These are phyloP conservation scores for Cytospora piceae DNA, from an alignment of 2,329 filamentous ascomycete species.

Conservation along the genomic window DNA sequence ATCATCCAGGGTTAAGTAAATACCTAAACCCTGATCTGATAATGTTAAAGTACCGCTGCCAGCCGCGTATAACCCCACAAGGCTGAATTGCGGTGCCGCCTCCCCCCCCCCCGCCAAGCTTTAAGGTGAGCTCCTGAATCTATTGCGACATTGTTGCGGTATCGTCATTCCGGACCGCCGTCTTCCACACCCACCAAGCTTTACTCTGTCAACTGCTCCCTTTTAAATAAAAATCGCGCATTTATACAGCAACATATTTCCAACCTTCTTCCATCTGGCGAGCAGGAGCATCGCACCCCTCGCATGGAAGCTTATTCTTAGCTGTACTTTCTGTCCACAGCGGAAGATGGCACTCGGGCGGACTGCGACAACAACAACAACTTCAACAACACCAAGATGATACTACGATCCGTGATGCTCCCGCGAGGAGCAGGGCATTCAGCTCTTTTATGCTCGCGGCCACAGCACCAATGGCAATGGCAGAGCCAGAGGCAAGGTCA, in stretches of 20 bases:
- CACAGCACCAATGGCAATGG: conserved; percentile 17
- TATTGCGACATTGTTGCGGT: neutral
- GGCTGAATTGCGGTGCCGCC: neutral
- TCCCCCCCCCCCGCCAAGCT: neutral
- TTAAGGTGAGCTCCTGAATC: neutral
- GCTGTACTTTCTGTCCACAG: neutral
- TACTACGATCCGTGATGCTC: conserved; percentile 22
- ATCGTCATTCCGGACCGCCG: neutral
- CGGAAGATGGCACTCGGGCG: conserved; percentile 13
- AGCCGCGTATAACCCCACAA: neutral
- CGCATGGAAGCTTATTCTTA: neutral
- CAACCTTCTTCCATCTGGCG: neutral
- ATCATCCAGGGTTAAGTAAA: too few species aligned
- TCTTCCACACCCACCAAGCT: neutral
- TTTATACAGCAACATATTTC: neutral
- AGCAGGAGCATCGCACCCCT: neutral
- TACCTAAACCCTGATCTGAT: too few species aligned
- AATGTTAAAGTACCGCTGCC: too few species aligned
- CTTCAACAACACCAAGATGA: conserved; percentile 14
- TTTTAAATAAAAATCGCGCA: neutral
- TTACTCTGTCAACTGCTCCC: neutral
- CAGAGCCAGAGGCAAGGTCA: conserved; percentile 19
- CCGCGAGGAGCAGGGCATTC: conserved; percentile 13
- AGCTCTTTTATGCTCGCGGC: conserved; percentile 18
- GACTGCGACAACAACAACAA: neutral